Evolutionary conservation across 306 rosid genomes (phyloP).

Genomic region (Trifolium fragiferum): DNA sequence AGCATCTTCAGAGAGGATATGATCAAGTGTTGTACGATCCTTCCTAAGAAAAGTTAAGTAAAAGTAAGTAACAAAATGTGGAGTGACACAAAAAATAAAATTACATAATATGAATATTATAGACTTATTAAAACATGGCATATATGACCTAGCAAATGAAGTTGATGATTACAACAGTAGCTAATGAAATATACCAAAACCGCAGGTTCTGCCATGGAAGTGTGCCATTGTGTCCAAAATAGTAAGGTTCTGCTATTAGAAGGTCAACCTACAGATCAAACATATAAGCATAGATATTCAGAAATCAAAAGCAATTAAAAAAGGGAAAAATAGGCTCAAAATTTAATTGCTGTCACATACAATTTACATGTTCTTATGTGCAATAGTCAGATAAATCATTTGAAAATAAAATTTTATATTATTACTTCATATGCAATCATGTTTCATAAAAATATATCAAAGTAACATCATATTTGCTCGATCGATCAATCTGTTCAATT

Average conservation of each 20-base stretch:
- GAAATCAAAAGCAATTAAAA: conserved; percentile 14
- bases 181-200: conserved; percentile 65
- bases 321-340: background rate
- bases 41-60: conserved; percentile 59
- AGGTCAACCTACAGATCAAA: conserved; percentile 69
- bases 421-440: conserved; percentile 25
- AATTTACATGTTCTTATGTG: background rate
- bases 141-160: conserved; percentile 18
- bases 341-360: too few relatives aligned
- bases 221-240: conserved; percentile 71
- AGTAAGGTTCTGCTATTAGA: conserved; percentile 88
- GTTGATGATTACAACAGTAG: conserved; percentile 34
- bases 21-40: conserved; percentile 62
- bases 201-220: conserved; percentile 97
- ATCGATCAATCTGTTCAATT: conserved; percentile 4
- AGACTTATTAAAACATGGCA: conserved; percentile 33
- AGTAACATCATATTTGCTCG: background rate
- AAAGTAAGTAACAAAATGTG: conserved; percentile 11
- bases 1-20: conserved; percentile 74
- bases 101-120: conserved; percentile 12
- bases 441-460: background rate
- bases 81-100: conserved; percentile 18
- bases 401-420: conserved; percentile 9
- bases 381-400: conserved; percentile 3
- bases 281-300: conserved; percentile 25